Percentiles rank a stretch among this genome's conserved stretches.
Evolutionary conservation across 2,329 filamentous ascomycete species (phyloP).

Genomic region (Fusarium sp.): DNA sequence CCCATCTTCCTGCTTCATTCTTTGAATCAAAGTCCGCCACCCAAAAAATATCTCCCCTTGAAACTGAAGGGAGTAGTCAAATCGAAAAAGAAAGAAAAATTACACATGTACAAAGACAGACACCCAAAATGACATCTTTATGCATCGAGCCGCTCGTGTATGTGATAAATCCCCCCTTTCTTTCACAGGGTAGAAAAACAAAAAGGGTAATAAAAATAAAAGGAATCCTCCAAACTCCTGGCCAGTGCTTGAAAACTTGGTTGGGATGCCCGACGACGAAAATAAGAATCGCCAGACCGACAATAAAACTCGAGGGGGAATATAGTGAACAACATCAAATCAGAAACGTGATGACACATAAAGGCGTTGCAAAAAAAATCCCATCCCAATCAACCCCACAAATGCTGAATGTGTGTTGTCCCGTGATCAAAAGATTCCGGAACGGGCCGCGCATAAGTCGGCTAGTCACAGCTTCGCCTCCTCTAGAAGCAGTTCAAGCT

Average conservation of each 20-base stretch:
- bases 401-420: not conserved
- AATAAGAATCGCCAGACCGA: slow-evolving; percentile 24
- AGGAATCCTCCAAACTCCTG: slow-evolving; percentile 43
- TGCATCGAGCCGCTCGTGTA: slow-evolving; percentile 41
- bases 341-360: slow-evolving; percentile 39
- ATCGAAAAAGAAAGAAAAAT: slow-evolving; percentile 19
- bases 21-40: slow-evolving; percentile 23
- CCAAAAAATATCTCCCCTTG: not conserved
- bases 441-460: not conserved
- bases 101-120: slow-evolving; percentile 28
- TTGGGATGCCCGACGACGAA: slow-evolving; percentile 16
- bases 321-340: slow-evolving; percentile 38
- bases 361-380: slow-evolving; percentile 27
- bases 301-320: slow-evolving; percentile 39
- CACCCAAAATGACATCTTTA: slow-evolving; percentile 31
- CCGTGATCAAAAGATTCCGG: slow-evolving; percentile 13
- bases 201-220: not conserved
- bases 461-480: slow-evolving; percentile 38
- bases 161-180: slow-evolving; percentile 36
- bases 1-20: slow-evolving; percentile 42
- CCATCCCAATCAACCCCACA: slow-evolving; percentile 16
- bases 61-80: not conserved
- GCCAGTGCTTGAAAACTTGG: slow-evolving; percentile 41
- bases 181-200: slow-evolving; percentile 3
- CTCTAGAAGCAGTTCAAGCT: slow-evolving; percentile 95